These are phyloP conservation scores for Sclerotinia glacialis DNA, from an alignment of 2,329 filamentous ascomycete genomes.

Conservation along the genomic window DNA sequence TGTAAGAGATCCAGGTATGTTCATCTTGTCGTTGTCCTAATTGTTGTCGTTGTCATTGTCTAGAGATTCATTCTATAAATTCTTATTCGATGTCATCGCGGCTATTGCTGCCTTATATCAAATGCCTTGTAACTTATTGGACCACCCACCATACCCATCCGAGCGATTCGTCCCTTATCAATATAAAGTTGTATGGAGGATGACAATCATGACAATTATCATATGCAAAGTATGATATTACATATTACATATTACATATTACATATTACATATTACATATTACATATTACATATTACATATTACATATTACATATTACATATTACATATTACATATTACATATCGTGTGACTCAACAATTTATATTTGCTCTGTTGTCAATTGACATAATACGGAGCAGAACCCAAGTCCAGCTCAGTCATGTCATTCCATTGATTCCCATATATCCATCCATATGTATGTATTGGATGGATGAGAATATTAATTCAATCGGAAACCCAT, in stretches of 20 bases:
- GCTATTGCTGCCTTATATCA: not conserved
- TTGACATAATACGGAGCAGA: not conserved
- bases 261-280: too few relatives aligned
- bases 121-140: not conserved
- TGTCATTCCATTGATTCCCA: too few relatives aligned
- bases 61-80: not conserved
- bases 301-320: too few relatives aligned
- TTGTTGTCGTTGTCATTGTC: not conserved
- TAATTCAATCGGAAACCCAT: too few relatives aligned
- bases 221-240: too few relatives aligned
- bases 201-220: not conserved
- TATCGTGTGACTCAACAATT: constrained; percentile 7
- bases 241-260: too few relatives aligned
- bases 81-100: not conserved
- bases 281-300: too few relatives aligned
- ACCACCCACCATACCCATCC: not conserved
- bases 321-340: too few relatives aligned
- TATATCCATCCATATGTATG: too few relatives aligned
- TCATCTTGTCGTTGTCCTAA: not conserved
- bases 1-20: not conserved
- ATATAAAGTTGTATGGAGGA: not conserved
- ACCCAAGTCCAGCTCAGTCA: not conserved
- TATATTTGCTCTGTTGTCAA: constrained; percentile 11
- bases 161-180: too few relatives aligned
- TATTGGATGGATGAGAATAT: too few relatives aligned